Evolutionary conservation across 805 yeast genomes (phyloP).

Genomic region (Wickerhamomyces mucosus): DNA sequence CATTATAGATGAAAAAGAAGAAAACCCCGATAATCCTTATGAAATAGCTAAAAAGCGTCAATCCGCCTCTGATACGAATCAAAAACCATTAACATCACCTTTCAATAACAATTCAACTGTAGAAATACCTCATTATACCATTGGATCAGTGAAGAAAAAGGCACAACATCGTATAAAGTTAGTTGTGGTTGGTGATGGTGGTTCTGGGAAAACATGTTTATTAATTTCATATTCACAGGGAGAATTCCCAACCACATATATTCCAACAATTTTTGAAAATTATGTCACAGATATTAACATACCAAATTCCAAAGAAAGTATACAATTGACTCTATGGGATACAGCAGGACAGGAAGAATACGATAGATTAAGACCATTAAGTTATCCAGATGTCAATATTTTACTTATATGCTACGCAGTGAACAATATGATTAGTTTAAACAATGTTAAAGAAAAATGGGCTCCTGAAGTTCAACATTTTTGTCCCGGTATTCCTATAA

Average conservation of each 20-base stretch:
- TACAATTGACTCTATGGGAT: constrained; percentile 77
- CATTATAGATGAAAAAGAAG: constrained; percentile 11
- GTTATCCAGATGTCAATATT: constrained; percentile 73
- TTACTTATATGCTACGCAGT: constrained; percentile 70
- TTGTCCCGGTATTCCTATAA: constrained; percentile 70
- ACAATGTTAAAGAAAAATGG: constrained; percentile 76
- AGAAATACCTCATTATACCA: constrained; percentile 20
- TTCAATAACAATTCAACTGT: too few species aligned
- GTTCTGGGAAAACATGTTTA: constrained; percentile 83
- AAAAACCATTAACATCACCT: too few species aligned
- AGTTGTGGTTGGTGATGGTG: constrained; percentile 85
- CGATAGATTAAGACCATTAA: constrained; percentile 67
- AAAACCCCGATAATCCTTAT: constrained; percentile 21
- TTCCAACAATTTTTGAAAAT: constrained; percentile 80
- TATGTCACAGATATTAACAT: constrained; percentile 49
- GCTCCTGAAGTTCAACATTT: constrained; percentile 77
- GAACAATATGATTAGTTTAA: constrained; percentile 51
- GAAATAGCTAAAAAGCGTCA: constrained; percentile 19
- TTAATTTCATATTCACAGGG: constrained; percentile 58
- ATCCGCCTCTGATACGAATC: too few species aligned
- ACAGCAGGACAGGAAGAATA: constrained; percentile 89
- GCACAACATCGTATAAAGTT: constrained; percentile 40
- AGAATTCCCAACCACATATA: constrained; percentile 60
- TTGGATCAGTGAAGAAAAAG: constrained; percentile 16
- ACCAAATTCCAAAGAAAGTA: constrained; percentile 33